These are phyloP conservation scores for Aureobasidium sp. DNA, from an alignment of 2,329 filamentous ascomycete genomes.

Conservation along the genomic window DNA sequence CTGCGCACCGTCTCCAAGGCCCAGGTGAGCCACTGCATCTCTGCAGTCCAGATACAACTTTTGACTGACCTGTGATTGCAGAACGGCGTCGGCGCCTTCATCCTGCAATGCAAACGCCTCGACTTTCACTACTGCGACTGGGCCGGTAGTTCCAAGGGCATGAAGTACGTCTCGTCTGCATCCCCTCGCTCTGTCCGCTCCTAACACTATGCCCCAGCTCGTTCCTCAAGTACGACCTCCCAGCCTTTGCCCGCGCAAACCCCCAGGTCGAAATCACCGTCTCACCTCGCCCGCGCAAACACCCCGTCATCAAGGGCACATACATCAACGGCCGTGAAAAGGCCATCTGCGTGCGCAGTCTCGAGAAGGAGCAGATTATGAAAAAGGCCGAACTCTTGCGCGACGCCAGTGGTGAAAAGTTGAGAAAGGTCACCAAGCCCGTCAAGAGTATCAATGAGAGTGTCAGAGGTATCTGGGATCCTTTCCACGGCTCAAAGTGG, in stretches of 20 bases:
- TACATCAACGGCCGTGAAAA: slow-evolving; percentile 89
- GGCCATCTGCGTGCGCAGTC: slow-evolving; percentile 78
- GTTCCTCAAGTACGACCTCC: slow-evolving; percentile 71
- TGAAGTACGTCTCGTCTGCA: slow-evolving; percentile 58
- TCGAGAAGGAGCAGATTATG: slow-evolving; percentile 70
- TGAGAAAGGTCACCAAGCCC: slow-evolving; percentile 50
- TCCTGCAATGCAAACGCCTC: slow-evolving; percentile 91
- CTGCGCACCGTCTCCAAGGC: slow-evolving; percentile 46
- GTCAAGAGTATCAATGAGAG: slow-evolving; percentile 55
- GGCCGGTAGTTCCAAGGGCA: slow-evolving; percentile 84
- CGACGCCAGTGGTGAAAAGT: slow-evolving; percentile 66
- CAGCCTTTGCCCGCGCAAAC: slow-evolving; percentile 69
- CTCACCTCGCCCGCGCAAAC: slow-evolving; percentile 79
- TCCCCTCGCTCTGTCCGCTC: background rate
- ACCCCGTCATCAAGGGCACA: slow-evolving; percentile 79
- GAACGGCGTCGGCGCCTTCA: slow-evolving; percentile 96
- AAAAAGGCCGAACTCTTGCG: slow-evolving; percentile 68
- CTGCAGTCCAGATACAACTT: background rate
- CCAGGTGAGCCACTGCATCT: slow-evolving; percentile 38
- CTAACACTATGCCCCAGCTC: slow-evolving; percentile 41
- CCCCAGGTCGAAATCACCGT: slow-evolving; percentile 87
- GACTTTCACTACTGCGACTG: slow-evolving; percentile 96
- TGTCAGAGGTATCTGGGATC: slow-evolving; percentile 57
- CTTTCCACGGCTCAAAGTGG: slow-evolving; percentile 49
- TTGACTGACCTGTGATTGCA: slow-evolving; percentile 31